Percentiles rank a stretch among this genome's conserved stretches.
Evolutionary conservation across 148 eudicot species (phyloP).

Genomic region (Euryodendron excelsum): DNA sequence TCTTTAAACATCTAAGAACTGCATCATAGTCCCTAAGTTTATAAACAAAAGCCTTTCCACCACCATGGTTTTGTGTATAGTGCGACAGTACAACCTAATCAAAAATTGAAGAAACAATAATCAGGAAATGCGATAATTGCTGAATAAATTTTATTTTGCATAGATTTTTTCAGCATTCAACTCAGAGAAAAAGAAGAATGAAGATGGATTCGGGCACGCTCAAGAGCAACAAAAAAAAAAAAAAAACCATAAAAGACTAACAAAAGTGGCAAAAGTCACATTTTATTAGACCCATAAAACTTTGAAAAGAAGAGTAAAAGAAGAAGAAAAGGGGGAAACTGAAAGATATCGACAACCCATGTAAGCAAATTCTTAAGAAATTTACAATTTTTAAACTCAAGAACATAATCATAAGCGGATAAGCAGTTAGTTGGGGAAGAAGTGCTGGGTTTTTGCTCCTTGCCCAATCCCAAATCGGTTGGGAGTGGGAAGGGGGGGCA

Average conservation of each 20-base stretch:
- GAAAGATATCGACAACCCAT: not conserved
- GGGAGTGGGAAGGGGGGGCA: too few species aligned
- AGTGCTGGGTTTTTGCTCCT: too few species aligned
- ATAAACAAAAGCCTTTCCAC: slow-evolving; percentile 77
- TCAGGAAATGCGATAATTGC: slow-evolving; percentile 8
- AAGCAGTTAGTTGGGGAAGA: too few species aligned
- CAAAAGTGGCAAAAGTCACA: not conserved
- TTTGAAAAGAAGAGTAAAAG: not conserved
- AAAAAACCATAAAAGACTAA: not conserved
- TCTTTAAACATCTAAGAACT: slow-evolving; percentile 73
- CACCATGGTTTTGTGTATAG: slow-evolving; percentile 78
- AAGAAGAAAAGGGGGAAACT: not conserved
- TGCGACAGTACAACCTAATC: slow-evolving; percentile 62
- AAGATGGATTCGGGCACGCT: not conserved
- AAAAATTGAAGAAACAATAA: slow-evolving; percentile 2
- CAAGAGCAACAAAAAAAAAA: not conserved
- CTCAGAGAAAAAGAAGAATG: not conserved
- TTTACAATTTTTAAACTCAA: not conserved
- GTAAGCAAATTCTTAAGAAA: not conserved
- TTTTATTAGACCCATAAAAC: not conserved
- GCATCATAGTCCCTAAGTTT: slow-evolving; percentile 69
- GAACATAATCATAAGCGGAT: not conserved
- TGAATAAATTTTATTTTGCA: not conserved
- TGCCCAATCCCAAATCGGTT: too few species aligned
- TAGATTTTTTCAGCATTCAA: not conserved